Evolutionary conservation across 2,329 filamentous ascomycete genomes (phyloP).

Genomic region (Pseudogymnoascus sp.): DNA sequence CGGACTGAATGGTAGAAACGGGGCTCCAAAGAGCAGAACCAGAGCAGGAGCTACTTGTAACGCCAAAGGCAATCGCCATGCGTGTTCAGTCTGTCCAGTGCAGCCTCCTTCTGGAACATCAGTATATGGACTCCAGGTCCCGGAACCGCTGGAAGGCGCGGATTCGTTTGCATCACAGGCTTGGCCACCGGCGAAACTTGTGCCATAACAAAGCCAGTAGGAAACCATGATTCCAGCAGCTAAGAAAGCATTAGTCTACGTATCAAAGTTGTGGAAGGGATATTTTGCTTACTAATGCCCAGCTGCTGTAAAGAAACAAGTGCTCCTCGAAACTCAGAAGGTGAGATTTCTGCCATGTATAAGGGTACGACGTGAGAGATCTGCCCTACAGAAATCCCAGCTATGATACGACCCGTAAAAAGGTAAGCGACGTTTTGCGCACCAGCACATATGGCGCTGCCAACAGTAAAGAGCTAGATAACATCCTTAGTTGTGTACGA

Average conservation of each 20-base stretch:
- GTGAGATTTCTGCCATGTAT: conserved; percentile 32
- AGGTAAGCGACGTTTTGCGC: conserved; percentile 48
- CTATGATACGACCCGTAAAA: conserved; percentile 62
- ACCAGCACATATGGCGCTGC: conserved; percentile 41
- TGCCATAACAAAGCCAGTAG: conserved; percentile 38
- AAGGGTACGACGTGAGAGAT: conserved; percentile 56
- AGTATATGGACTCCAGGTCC: conserved; percentile 16
- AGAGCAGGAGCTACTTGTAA: conserved; percentile 19
- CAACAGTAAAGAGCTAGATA: conserved; percentile 14
- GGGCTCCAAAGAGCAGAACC: conserved; percentile 14
- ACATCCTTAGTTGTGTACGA: conserved; percentile 21
- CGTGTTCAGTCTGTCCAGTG: conserved; percentile 17
- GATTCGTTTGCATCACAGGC: conserved; percentile 22
- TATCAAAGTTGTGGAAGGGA: not conserved
- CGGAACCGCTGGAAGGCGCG: conserved; percentile 13
- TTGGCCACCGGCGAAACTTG: conserved; percentile 39
- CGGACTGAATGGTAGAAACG: conserved; percentile 20
- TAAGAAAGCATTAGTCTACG: conserved; percentile 32
- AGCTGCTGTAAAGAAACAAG: conserved; percentile 57
- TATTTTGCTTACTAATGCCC: not conserved
- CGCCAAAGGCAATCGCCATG: conserved; percentile 28
- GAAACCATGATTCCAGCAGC: conserved; percentile 44
- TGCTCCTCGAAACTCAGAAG: conserved; percentile 55
- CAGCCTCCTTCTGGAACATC: conserved; percentile 17
- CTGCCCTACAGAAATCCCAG: conserved; percentile 59